These are phyloP conservation scores for Mucor plumbeus DNA, from an alignment of 371 early-diverging fungal species.

Conservation along the genomic window DNA sequence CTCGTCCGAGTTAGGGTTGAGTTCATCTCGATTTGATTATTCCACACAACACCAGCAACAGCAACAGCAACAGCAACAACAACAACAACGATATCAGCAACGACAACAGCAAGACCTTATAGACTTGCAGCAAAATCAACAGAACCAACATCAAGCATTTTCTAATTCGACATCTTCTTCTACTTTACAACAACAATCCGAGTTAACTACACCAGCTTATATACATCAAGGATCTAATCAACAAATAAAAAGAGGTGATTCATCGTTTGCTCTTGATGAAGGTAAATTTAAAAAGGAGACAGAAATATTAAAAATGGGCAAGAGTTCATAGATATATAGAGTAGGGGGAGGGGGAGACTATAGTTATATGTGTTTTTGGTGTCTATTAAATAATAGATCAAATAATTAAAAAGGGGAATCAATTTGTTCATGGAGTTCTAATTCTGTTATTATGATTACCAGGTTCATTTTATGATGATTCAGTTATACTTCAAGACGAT, in stretches of 20 bases:
- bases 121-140: conserved; percentile 26
- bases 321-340: neutral
- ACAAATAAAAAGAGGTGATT: conserved; percentile 29
- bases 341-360: neutral
- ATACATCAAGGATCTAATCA: conserved; percentile 19
- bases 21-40: conserved; percentile 20
- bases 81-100: no score
- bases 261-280: conserved; percentile 38
- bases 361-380: neutral
- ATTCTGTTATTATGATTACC: neutral
- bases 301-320: neutral
- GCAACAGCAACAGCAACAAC: no score
- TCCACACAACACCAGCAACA: conserved; percentile 3
- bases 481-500: conserved; percentile 41
- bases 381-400: conserved; percentile 2
- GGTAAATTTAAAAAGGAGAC: conserved; percentile 19
- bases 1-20: conserved; percentile 32
- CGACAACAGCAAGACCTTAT: conserved; percentile 19
- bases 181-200: conserved; percentile 10
- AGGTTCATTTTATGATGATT: conserved; percentile 54
- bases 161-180: conserved; percentile 23
- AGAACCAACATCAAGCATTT: conserved; percentile 15
- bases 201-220: conserved; percentile 20
- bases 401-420: conserved; percentile 6
- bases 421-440: neutral